A percentile compares a stretch with the other conserved stretches of the same genome.
phyloP scores from a whole-genome alignment of 306 rosid species.

The Fagus sylvatica region DNA sequence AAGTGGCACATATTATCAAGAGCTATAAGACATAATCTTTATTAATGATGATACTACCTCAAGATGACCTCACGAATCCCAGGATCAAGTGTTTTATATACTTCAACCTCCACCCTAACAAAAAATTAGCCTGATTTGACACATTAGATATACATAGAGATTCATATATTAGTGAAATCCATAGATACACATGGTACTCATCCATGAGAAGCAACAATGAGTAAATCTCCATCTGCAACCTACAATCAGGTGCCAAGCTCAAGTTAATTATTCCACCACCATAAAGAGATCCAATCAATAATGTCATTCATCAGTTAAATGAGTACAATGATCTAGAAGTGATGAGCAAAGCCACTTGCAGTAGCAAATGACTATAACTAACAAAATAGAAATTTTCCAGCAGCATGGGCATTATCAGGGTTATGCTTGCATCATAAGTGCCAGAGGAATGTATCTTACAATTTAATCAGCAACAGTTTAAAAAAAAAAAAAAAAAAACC shows the following conservation, averaged over 20 bases:
- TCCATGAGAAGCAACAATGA: conserved; percentile 97
- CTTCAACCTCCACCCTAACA: conserved; percentile 82
- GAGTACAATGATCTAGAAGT: conserved; percentile 30
- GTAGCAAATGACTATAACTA: conserved; percentile 12
- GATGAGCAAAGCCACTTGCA: conserved; percentile 13
- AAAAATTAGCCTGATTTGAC: conserved; percentile 27
- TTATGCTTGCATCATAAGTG: conserved; percentile 11
- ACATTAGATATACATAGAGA: conserved; percentile 28
- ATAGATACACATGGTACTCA: conserved; percentile 40
- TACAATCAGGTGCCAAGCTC: conserved; percentile 39
- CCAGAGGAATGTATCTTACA: background rate
- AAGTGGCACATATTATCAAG: conserved; percentile 18
- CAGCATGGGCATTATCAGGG: background rate
- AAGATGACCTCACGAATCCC: conserved; percentile 85
- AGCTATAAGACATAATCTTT: background rate
- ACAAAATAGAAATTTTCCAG: conserved; percentile 18
- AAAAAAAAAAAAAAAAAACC: background rate
- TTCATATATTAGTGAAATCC: conserved; percentile 22
- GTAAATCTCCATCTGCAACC: conserved; percentile 98
- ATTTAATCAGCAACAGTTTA: background rate
- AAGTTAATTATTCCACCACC: conserved; percentile 30
- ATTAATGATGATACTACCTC: conserved; percentile 56
- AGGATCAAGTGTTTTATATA: conserved; percentile 85
- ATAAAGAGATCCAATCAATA: conserved; percentile 8
- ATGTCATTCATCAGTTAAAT: conserved; percentile 27